phyloP scores from a whole-genome alignment of 306 rosid genomes.

The Vigna trinervia region DNA sequence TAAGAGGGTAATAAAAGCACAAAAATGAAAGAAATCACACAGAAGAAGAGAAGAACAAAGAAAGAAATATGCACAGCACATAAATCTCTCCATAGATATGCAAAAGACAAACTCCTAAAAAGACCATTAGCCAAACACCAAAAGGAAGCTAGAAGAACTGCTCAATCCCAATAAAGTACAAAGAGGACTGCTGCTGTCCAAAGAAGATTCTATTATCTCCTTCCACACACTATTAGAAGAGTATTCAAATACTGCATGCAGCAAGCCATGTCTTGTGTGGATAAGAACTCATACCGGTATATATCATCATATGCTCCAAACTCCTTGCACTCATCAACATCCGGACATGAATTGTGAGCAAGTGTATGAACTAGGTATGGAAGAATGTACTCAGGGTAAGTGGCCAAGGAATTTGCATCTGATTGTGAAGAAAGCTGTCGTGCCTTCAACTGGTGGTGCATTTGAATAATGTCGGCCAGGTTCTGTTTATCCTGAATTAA shows the following conservation, averaged over 20 bases:
- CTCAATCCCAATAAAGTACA: neutral
- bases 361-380: conserved; percentile 83
- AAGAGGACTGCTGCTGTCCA: neutral
- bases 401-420: conserved; percentile 69
- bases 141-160: neutral
- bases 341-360: conserved; percentile 91
- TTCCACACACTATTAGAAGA: conserved; percentile 3
- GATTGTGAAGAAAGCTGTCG: conserved; percentile 68
- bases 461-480: conserved; percentile 87
- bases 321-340: conserved; percentile 88
- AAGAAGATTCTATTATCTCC: neutral
- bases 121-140: neutral
- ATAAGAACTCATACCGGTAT: conserved; percentile 66
- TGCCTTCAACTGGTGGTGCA: conserved; percentile 83
- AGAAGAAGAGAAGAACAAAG: neutral
- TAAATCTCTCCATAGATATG: neutral
- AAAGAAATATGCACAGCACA: neutral
- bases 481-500: conserved; percentile 78
- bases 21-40: neutral
- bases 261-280: conserved; percentile 17
- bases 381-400: conserved; percentile 84
- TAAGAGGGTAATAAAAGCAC: neutral
- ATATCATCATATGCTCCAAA: conserved; percentile 72
- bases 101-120: neutral
- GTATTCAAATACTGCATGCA: conserved; percentile 32